phyloP scores from a whole-genome alignment of 2,329 filamentous ascomycete species.

The Emmonsia crescens region DNA sequence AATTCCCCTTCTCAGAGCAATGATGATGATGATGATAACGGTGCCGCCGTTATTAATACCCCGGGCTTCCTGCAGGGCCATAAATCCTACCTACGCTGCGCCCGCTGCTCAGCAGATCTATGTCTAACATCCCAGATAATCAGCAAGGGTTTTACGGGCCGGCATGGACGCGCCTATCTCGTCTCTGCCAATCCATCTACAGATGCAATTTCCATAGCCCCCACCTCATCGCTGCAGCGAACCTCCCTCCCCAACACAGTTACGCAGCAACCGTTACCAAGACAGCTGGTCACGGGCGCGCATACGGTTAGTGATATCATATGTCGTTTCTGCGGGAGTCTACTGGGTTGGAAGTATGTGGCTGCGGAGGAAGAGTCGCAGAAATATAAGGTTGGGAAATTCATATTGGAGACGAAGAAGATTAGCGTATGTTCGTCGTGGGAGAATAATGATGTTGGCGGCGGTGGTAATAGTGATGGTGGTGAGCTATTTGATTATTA shows the following conservation, averaged over 20 bases:
- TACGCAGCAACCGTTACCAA: slow-evolving; percentile 44
- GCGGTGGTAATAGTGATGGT: neutral
- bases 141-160: slow-evolving; percentile 54
- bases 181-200: slow-evolving; percentile 38
- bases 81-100: slow-evolving; percentile 47
- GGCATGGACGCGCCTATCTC: slow-evolving; percentile 54
- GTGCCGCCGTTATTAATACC: neutral
- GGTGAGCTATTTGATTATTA: neutral
- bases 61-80: slow-evolving; percentile 34
- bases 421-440: slow-evolving; percentile 42
- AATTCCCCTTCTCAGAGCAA: neutral
- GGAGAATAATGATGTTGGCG: slow-evolving; percentile 32
- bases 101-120: slow-evolving; percentile 48
- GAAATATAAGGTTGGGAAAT: slow-evolving; percentile 56
- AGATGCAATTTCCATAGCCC: slow-evolving; percentile 20
- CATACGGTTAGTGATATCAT: slow-evolving; percentile 53
- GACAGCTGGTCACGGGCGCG: slow-evolving; percentile 51
- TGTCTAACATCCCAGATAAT: slow-evolving; percentile 50
- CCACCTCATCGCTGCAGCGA: slow-evolving; percentile 18
- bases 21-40: neutral
- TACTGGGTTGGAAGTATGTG: slow-evolving; percentile 56
- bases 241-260: slow-evolving; percentile 48
- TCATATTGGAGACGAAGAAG: slow-evolving; percentile 51
- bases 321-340: slow-evolving; percentile 45
- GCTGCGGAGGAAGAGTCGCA: slow-evolving; percentile 51